phyloP scores from a whole-genome alignment of 352 stramenopile genomes.

The Globisporangium solare region DNA sequence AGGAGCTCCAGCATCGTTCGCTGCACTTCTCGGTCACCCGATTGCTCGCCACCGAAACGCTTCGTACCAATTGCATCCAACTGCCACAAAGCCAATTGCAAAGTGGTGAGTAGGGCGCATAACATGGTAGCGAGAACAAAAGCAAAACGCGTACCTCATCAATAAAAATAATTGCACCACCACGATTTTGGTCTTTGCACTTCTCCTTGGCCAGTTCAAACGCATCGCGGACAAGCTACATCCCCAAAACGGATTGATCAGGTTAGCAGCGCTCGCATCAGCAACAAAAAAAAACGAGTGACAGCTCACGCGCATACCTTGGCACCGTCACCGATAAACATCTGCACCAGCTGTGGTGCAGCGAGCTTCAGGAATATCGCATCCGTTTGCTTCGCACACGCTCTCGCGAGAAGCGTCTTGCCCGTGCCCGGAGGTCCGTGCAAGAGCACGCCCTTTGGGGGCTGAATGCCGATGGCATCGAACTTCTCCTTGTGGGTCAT shows the following conservation, averaged over 20 bases:
- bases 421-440: constrained; percentile 96
- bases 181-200: constrained; percentile 83
- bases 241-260: neutral
- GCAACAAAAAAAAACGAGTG: neutral
- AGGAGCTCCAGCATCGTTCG: constrained; percentile 98
- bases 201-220: constrained; percentile 96
- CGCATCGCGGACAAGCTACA: constrained; percentile 95
- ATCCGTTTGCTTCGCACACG: constrained; percentile 98
- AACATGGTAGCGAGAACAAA: neutral
- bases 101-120: neutral
- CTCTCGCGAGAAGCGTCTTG: constrained; percentile 97
- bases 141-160: constrained; percentile 81
- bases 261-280: neutral
- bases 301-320: constrained; percentile 39
- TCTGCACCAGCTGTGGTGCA: constrained; percentile 97
- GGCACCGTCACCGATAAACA: constrained; percentile 99
- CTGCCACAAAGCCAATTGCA: constrained; percentile 18
- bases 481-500: constrained; percentile 99
- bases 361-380: constrained; percentile 98
- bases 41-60: constrained; percentile 96
- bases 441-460: constrained; percentile 97
- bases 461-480: constrained; percentile 94
- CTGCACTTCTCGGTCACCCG: constrained; percentile 96
- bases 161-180: constrained; percentile 99
- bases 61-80: constrained; percentile 99